These are phyloP conservation scores for Sinapis alba DNA, from an alignment of 441 rosid species.

Conservation along the genomic window DNA sequence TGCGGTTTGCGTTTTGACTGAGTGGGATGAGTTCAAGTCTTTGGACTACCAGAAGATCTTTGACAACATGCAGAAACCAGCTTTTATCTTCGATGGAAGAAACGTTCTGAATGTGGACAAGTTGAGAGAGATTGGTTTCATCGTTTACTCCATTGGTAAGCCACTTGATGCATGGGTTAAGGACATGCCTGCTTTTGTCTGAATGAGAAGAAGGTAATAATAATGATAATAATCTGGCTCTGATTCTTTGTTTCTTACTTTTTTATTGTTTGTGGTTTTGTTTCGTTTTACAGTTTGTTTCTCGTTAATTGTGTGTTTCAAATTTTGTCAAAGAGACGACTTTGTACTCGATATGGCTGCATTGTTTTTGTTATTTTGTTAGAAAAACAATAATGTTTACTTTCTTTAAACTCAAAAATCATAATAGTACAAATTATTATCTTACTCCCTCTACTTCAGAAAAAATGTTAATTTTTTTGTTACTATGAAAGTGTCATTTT, in stretches of 20 bases:
- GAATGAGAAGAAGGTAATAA: slow-evolving; percentile 24
- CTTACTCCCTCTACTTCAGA: too few species aligned
- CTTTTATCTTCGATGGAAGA: slow-evolving; percentile 88
- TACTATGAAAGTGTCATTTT: too few species aligned
- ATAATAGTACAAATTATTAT: too few species aligned
- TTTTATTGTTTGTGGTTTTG: neutral
- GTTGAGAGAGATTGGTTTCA: slow-evolving; percentile 93
- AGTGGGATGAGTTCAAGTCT: slow-evolving; percentile 90
- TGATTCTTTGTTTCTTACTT: neutral
- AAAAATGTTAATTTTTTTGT: too few species aligned
- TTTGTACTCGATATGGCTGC: slow-evolving; percentile 13
- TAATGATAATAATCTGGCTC: neutral
- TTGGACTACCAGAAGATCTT: slow-evolving; percentile 82
- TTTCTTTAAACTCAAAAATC: too few species aligned
- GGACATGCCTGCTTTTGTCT: slow-evolving; percentile 94
- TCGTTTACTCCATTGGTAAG: slow-evolving; percentile 91
- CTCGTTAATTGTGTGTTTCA: slow-evolving; percentile 9
- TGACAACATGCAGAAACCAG: slow-evolving; percentile 94
- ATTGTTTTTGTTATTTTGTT: slow-evolving; percentile 14
- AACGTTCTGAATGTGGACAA: slow-evolving; percentile 63
- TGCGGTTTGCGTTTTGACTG: slow-evolving; percentile 78
- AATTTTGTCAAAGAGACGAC: slow-evolving; percentile 13
- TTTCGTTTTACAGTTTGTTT: slow-evolving; percentile 11
- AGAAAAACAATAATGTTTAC: neutral
- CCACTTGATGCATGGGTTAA: slow-evolving; percentile 90